Conservation (phyloP, 129 eudicot species). For the Erigeron canadensis region DNA sequence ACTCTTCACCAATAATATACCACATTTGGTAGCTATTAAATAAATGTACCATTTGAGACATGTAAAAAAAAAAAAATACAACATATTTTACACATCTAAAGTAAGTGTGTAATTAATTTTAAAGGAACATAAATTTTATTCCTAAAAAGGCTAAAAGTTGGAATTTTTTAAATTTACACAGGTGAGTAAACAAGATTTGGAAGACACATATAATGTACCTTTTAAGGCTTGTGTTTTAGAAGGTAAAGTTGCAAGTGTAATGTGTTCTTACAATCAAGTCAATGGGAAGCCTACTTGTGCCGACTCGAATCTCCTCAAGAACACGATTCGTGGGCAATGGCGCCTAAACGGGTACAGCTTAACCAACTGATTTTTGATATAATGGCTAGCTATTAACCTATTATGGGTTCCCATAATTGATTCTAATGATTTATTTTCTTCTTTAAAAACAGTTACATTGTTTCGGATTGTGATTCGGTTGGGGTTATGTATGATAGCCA, state of each 20-base stretch:
- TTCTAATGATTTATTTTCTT: conserved; percentile 1
- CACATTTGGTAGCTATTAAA: background rate
- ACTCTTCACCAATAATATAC: background rate
- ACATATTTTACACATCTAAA: background rate
- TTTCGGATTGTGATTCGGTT: conserved; percentile 94
- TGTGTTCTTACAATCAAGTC: conserved; percentile 97
- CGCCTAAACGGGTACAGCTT: conserved; percentile 68
- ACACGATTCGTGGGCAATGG: conserved; percentile 83
- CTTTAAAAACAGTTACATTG: conserved; percentile 55
- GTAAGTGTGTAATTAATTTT: background rate
- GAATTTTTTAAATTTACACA: conserved; percentile 7
- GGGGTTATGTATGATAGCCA: conserved; percentile 60
- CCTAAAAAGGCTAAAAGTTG: background rate
- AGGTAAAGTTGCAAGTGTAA: conserved; percentile 94
- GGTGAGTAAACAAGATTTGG: conserved; percentile 93
- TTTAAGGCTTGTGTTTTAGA: conserved; percentile 90
- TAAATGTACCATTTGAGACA: background rate
- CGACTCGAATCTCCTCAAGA: conserved; percentile 65
- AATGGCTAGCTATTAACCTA: background rate
- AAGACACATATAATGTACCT: conserved; percentile 89
- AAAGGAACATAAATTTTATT: background rate
- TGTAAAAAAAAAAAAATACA: background rate
- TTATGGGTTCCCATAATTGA: background rate
- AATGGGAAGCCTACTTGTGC: conserved; percentile 99
- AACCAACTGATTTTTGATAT: background rate